Percentiles rank a stretch among this genome's conserved stretches.
These are phyloP conservation scores for Xylaria sp. DNA, from an alignment of 2,329 filamentous ascomycete species.

Conservation along the genomic window DNA sequence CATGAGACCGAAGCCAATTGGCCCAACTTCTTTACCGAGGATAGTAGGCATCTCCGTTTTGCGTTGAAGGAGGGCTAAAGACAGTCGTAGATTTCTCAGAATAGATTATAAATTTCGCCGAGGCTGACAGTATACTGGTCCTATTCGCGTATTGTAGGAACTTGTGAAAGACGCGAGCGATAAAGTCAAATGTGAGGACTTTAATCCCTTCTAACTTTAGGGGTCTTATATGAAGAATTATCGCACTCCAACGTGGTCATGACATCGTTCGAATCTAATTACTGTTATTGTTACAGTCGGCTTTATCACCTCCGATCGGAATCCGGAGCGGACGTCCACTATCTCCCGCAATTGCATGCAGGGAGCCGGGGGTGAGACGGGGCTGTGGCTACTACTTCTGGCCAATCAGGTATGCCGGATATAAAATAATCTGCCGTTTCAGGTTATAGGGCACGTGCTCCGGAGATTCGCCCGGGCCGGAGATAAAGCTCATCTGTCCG, in stretches of 20 bases:
- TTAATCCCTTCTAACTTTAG: background rate
- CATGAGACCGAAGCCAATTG: slow-evolving; percentile 47
- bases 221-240: background rate
- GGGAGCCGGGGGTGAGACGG: background rate
- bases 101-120: background rate
- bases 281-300: background rate
- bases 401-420: slow-evolving; percentile 17
- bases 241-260: background rate
- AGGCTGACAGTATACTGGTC: background rate
- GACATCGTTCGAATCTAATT: background rate
- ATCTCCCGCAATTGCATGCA: slow-evolving; percentile 4
- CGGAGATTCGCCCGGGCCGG: background rate
- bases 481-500: background rate
- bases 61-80: background rate
- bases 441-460: background rate
- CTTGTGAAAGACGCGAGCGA: background rate
- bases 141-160: background rate
- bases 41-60: slow-evolving; percentile 42
- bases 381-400: background rate
- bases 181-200: background rate
- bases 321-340: background rate
- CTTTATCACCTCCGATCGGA: background rate
- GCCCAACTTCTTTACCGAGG: slow-evolving; percentile 43
- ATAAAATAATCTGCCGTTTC: slow-evolving; percentile 7
- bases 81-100: background rate